phyloP scores from a whole-genome alignment of 805 yeast species.

The Wickerhamomyces bovis region DNA sequence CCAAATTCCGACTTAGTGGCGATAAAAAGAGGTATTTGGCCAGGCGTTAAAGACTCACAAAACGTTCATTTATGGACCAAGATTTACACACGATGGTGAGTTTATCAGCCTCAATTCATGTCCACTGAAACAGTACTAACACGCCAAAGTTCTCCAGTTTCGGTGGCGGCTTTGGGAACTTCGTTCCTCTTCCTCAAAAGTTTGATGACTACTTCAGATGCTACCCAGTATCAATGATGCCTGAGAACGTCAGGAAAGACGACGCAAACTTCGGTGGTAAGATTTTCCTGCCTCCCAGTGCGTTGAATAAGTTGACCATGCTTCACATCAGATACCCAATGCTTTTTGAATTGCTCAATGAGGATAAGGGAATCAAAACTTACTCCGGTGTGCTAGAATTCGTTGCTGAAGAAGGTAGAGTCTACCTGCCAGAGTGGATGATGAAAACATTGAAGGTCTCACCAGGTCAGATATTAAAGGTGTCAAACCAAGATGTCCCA shows the following conservation, averaged over 20 bases:
- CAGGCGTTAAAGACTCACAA: neutral
- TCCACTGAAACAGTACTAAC: conserved; percentile 2
- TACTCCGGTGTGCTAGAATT: conserved; percentile 96
- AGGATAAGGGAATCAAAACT: conserved; percentile 52
- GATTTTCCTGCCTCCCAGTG: conserved; percentile 89
- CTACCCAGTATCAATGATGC: conserved; percentile 87
- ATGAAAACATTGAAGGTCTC: conserved; percentile 64
- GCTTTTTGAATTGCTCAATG: conserved; percentile 78
- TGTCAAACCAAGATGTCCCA: conserved; percentile 74
- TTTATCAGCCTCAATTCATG: neutral
- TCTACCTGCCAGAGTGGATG: conserved; percentile 96
- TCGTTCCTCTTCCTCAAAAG: conserved; percentile 30
- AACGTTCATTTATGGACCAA: no score
- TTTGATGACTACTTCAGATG: conserved; percentile 90
- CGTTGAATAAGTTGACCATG: conserved; percentile 82
- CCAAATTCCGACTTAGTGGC: neutral
- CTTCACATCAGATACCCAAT: conserved; percentile 92
- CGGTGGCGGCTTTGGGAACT: conserved; percentile 23
- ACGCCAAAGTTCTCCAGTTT: conserved; percentile 31
- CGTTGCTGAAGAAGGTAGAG: conserved; percentile 95
- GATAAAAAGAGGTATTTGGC: neutral
- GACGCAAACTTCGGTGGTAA: conserved; percentile 93
- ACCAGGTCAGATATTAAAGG: conserved; percentile 77
- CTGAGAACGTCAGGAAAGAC: conserved; percentile 58
- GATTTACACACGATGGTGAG: neutral